Conservation (phyloP, 176 grass and related monocot genomes). For the Raddia distichophylla region DNA sequence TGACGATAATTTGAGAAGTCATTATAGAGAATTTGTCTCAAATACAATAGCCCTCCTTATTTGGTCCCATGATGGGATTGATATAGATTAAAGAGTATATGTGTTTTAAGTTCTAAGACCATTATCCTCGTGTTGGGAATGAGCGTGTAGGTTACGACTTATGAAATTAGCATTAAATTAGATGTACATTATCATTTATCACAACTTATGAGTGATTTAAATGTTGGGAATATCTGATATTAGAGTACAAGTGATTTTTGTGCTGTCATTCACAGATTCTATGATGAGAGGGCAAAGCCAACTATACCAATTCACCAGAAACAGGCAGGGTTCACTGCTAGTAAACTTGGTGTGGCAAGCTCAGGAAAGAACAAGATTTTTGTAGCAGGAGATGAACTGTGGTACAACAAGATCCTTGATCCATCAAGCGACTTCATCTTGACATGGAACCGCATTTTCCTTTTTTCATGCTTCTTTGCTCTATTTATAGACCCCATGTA, state of each 20-base stretch:
- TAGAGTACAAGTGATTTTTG: not conserved
- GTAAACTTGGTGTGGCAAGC: slow-evolving; percentile 41
- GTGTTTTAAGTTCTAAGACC: not conserved
- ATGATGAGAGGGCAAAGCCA: slow-evolving; percentile 63
- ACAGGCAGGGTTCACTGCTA: slow-evolving; percentile 48
- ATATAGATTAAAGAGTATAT: not conserved
- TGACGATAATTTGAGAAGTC: not conserved
- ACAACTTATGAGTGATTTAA: not conserved
- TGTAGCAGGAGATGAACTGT: slow-evolving; percentile 48
- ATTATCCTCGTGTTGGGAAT: not conserved
- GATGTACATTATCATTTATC: not conserved
- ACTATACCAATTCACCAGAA: slow-evolving; percentile 60
- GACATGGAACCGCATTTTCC: slow-evolving; percentile 83
- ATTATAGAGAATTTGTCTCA: not conserved
- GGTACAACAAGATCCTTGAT: slow-evolving; percentile 66
- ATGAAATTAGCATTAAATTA: not conserved
- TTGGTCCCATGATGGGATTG: not conserved
- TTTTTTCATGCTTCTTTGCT: slow-evolving; percentile 67
- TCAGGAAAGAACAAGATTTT: slow-evolving; percentile 61
- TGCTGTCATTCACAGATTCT: slow-evolving; percentile 47
- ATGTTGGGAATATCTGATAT: not conserved
- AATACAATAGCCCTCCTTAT: not conserved
- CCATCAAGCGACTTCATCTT: slow-evolving; percentile 75
- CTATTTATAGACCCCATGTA: slow-evolving; percentile 95
- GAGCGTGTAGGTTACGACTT: not conserved